Evolutionary conservation across 345 rosid genomes (phyloP).

Genomic region (Mangifera indica): DNA sequence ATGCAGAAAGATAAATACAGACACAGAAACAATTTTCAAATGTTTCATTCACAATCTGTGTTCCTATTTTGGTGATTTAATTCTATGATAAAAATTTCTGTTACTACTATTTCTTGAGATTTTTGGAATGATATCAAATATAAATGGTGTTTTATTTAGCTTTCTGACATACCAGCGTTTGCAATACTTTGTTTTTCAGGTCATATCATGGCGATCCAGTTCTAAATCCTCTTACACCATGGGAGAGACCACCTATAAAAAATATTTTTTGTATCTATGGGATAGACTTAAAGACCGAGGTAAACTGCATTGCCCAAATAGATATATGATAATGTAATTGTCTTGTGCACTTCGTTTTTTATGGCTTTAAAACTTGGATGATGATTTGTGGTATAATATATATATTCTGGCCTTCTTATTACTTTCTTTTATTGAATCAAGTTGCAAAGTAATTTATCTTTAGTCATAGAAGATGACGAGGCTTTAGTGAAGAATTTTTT

Average conservation of each 20-base stretch:
- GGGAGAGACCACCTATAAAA: conserved; percentile 98
- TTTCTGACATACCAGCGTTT: conserved; percentile 6
- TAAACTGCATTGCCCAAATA: conserved; percentile 32
- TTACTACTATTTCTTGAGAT: not conserved
- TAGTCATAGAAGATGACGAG: not conserved
- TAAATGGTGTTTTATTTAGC: conserved; percentile 5
- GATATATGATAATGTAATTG: conserved; percentile 10
- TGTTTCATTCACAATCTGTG: not conserved
- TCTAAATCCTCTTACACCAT: conserved; percentile 90
- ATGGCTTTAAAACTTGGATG: not conserved
- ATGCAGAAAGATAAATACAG: not conserved
- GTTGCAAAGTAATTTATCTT: conserved; percentile 6
- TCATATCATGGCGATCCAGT: conserved; percentile 85
- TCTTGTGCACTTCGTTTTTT: not conserved
- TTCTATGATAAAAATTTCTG: not conserved
- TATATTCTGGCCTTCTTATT: not conserved
- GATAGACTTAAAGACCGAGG: conserved; percentile 87
- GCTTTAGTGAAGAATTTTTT: not conserved
- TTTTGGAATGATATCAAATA: conserved; percentile 1
- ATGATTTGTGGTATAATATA: not conserved
- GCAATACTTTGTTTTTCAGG: conserved; percentile 46
- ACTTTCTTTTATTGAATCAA: not conserved
- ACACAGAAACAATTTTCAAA: not conserved
- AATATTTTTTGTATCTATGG: conserved; percentile 97
- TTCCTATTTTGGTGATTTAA: not conserved